Evolutionary conservation across 2,329 filamentous ascomycete species (phyloP).

Genomic region (Nigrospora sphaerica): DNA sequence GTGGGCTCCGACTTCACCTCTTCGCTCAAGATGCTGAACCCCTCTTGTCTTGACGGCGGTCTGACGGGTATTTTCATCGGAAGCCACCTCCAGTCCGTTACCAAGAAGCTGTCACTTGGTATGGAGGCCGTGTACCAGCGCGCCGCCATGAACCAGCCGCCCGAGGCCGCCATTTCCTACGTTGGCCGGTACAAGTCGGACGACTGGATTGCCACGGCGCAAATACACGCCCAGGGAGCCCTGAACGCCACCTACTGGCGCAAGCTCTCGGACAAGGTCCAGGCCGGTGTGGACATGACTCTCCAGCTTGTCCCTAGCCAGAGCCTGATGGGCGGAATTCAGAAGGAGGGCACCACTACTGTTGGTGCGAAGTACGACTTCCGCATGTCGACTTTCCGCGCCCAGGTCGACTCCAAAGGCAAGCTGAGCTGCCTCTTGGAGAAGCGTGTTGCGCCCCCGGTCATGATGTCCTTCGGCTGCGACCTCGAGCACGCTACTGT

Average conservation of each 20-base stretch:
- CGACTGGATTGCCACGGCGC: slow-evolving; percentile 89
- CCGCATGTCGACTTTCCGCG: slow-evolving; percentile 88
- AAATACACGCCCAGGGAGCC: slow-evolving; percentile 81
- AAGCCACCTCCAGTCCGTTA: slow-evolving; percentile 91
- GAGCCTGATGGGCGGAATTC: slow-evolving; percentile 67
- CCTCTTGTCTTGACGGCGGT: slow-evolving; percentile 86
- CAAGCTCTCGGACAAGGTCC: slow-evolving; percentile 85
- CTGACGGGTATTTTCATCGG: slow-evolving; percentile 93
- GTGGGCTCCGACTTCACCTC: slow-evolving; percentile 88
- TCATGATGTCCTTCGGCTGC: slow-evolving; percentile 89
- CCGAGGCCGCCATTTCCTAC: slow-evolving; percentile 88
- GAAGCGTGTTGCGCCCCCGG: slow-evolving; percentile 89
- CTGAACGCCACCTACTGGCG: slow-evolving; percentile 93
- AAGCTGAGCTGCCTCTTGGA: slow-evolving; percentile 89
- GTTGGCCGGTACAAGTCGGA: slow-evolving; percentile 82
- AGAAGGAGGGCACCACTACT: slow-evolving; percentile 84
- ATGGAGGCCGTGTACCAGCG: slow-evolving; percentile 92
- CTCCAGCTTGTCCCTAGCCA: slow-evolving; percentile 68
- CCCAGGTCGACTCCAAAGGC: slow-evolving; percentile 90
- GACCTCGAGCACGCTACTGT: slow-evolving; percentile 96
- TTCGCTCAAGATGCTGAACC: slow-evolving; percentile 89
- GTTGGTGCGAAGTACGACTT: slow-evolving; percentile 98
- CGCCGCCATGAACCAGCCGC: slow-evolving; percentile 71
- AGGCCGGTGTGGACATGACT: slow-evolving; percentile 92
- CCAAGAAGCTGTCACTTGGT: slow-evolving; percentile 77